Evolutionary conservation across 257 asterid species (phyloP), one percentile per base, ranked within the genome.

Genomic region (Agastache rugosa): DNA sequence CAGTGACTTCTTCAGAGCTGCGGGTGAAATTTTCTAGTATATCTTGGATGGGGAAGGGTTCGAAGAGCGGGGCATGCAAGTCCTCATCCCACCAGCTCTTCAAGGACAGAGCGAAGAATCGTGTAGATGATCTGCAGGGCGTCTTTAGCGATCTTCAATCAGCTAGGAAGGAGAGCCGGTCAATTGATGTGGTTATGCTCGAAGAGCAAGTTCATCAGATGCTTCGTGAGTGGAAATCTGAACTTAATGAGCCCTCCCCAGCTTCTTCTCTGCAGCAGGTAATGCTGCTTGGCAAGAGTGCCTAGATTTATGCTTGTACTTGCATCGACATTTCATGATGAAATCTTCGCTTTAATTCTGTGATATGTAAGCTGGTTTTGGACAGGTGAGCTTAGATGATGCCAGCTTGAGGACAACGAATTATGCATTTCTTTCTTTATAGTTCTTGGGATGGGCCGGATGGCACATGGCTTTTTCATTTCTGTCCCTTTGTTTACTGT

Each of bases 151-250:
- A 89, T 85, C 92, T 90, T 73, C 98, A 88, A 68, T 88, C 92
- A 54, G 97, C 96, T 11, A 84, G 97, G 92, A 90, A 90, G 84
- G 99, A 95, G 80, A 90, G 99, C 77, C 93, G 99, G 44, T 50
- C 85, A 8, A 73, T 77, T 51, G 99, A 95, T 73, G 93, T 79
- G 65, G 87, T 90, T 22, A 77, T 95, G 84, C 96, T 92, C 31
- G 99, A 95, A 80, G 99, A 92, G 87, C 99, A 95, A 86, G 94
- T 95, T 69, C 89, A 92, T 71, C 99, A 87, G 91, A 85, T 90
- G 97, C 99, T 95, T 59, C 98, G 99, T 0, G 98, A 95, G 69
- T 95, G 98, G 98, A 86, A 92, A 74, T 83, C 93, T 63, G 99
- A 95, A 86, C 96, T 95, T 67, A 85, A 83, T 71, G 96, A 90